Percentiles rank a stretch among this genome's conserved stretches.
These are phyloP conservation scores for Neoboletus subvelutipes DNA, from an alignment of 768 basidiomycete genomes.

Conservation along the genomic window DNA sequence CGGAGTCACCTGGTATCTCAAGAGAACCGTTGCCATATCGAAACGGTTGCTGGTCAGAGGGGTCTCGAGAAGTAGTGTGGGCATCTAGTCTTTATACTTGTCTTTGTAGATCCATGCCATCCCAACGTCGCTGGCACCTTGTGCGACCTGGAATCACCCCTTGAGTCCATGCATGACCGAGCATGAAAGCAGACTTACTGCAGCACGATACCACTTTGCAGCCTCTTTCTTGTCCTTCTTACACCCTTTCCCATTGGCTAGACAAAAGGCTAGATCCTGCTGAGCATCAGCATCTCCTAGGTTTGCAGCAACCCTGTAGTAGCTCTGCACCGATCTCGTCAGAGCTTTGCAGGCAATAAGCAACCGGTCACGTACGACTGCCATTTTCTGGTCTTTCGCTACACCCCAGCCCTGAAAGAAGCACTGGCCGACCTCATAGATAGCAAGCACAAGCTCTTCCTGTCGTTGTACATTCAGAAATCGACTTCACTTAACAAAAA, in stretches of 20 bases:
- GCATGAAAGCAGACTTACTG: conserved; percentile 44
- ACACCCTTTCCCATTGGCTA: conserved; percentile 83
- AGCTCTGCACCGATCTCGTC: conserved; percentile 49
- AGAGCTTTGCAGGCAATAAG: neutral
- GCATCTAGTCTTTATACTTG: conserved; percentile 48
- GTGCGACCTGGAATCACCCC: conserved; percentile 44
- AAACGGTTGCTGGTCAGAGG: neutral
- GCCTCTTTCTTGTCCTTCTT: conserved; percentile 87
- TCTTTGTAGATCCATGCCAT: conserved; percentile 92
- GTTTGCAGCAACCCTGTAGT: conserved; percentile 79
- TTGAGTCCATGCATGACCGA: conserved; percentile 1
- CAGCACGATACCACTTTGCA: conserved; percentile 89
- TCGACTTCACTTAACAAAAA: neutral
- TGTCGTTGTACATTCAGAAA: conserved; percentile 25
- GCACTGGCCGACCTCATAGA: conserved; percentile 91
- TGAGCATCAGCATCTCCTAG: conserved; percentile 89
- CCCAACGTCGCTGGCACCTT: conserved; percentile 79
- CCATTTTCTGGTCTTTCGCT: conserved; percentile 86
- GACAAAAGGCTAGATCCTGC: conserved; percentile 80
- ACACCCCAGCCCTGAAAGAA: conserved; percentile 95
- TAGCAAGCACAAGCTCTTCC: conserved; percentile 82
- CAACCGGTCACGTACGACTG: conserved; percentile 52
- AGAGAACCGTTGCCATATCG: conserved; percentile 1
- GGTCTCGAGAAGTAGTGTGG: neutral
- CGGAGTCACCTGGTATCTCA: conserved; percentile 9